phyloP scores from a whole-genome alignment of 163 green algal species.

The Coccomyxa subellipsoidea region DNA sequence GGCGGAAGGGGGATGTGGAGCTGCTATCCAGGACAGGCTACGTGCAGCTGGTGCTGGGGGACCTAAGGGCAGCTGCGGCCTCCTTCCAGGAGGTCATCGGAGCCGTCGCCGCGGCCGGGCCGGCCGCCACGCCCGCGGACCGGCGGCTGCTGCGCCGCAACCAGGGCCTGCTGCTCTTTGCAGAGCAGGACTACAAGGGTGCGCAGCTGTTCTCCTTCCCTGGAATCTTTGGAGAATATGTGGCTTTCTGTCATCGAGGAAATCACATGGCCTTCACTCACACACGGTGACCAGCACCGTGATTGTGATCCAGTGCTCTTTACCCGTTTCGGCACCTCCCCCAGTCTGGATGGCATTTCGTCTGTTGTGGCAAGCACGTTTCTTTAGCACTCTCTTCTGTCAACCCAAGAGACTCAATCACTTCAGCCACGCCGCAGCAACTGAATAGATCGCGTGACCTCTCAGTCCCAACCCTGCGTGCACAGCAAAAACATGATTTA shows the following conservation, averaged over 20 bases:
- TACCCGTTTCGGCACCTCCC: too few species aligned
- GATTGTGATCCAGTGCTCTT: too few species aligned
- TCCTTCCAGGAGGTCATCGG: conserved; percentile 10
- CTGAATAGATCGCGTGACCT: too few species aligned
- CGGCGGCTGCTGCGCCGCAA: conserved; percentile 4
- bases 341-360: background rate
- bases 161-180: conserved; percentile 18
- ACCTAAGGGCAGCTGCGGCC: conserved; percentile 8
- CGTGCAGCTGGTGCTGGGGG: conserved; percentile 24
- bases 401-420: too few species aligned
- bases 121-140: background rate
- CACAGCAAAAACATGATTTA: too few species aligned
- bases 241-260: too few species aligned
- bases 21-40: conserved; percentile 14
- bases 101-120: background rate
- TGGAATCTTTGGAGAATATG: background rate
- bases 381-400: too few species aligned
- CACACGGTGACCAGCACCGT: too few species aligned
- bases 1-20: conserved; percentile 5
- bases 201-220: background rate
- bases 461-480: too few species aligned
- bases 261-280: too few species aligned
- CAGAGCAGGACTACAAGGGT: conserved; percentile 20
- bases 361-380: background rate
- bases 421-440: too few species aligned